Evolutionary conservation across 2,329 filamentous ascomycete species (phyloP).

Genomic region (Trichoderma sp.): DNA sequence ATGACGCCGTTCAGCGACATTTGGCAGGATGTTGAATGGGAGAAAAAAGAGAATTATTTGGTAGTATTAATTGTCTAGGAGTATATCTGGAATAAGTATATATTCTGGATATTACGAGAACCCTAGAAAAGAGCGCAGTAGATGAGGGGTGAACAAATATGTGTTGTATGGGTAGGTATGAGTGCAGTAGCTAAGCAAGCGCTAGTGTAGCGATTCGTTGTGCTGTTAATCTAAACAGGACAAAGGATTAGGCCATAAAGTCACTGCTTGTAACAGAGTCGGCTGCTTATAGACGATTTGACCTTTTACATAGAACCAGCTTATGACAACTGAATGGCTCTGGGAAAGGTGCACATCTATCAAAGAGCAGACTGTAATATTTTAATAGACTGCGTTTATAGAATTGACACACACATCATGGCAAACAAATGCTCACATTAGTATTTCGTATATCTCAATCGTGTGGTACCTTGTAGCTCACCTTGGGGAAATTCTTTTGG

Average conservation of each 20-base stretch:
- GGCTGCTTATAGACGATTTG: too few relatives aligned
- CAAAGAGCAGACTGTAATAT: background rate
- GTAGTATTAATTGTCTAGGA: background rate
- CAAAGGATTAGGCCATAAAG: too few relatives aligned
- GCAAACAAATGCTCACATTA: background rate
- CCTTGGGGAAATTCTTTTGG: background rate
- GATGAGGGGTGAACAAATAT: background rate
- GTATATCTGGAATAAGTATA: too few relatives aligned
- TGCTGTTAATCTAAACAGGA: too few relatives aligned
- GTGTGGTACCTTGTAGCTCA: background rate
- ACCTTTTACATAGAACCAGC: too few relatives aligned
- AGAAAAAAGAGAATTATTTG: background rate
- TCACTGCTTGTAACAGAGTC: too few relatives aligned
- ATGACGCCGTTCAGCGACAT: background rate
- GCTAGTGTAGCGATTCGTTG: too few relatives aligned
- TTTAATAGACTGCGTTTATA: background rate
- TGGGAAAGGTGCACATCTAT: background rate
- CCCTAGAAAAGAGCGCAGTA: background rate
- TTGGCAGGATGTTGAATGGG: background rate
- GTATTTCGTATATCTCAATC: background rate
- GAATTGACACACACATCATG: background rate
- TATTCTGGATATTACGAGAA: too few relatives aligned
- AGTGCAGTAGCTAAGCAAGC: too few relatives aligned
- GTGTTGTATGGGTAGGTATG: background rate
- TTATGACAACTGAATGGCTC: background rate